Percentiles rank a stretch among this genome's conserved stretches.
Evolutionary conservation across 306 rosid genomes (phyloP).

Genomic region (Dalbergia cochinchinensis): DNA sequence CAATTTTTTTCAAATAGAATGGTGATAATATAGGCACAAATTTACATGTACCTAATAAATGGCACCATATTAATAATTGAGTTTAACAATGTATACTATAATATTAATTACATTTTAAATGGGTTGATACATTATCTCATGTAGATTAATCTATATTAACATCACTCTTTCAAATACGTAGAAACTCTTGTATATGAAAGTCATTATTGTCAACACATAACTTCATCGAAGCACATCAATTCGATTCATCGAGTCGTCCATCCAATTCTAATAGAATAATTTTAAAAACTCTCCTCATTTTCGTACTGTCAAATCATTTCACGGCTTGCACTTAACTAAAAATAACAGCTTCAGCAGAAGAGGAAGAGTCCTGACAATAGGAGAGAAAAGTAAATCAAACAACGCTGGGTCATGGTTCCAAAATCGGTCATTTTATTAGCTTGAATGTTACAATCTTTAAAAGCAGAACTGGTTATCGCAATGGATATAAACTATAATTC

Average conservation of each 20-base stretch:
- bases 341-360: neutral
- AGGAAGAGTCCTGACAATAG: neutral
- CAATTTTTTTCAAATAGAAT: no score
- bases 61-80: no score
- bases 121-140: no score
- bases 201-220: neutral
- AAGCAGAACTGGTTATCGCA: no score
- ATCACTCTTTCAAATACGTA: no score
- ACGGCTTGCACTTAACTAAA: neutral
- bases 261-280: neutral
- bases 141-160: no score
- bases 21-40: no score
- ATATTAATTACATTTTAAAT: no score
- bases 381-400: slow-evolving; percentile 20
- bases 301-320: neutral
- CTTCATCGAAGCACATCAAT: neutral
- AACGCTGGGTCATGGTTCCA: slow-evolving; percentile 5
- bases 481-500: no score
- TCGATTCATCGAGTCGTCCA: neutral
- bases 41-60: no score
- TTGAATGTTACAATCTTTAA: slow-evolving; percentile 23
- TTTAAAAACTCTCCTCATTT: neutral
- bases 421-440: slow-evolving; percentile 28
- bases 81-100: no score
- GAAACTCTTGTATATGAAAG: neutral